Percentiles rank a stretch among this genome's conserved stretches.
Evolutionary conservation across 352 stramenopile genomes (phyloP).

Genomic region (Phytophthora rubi): DNA sequence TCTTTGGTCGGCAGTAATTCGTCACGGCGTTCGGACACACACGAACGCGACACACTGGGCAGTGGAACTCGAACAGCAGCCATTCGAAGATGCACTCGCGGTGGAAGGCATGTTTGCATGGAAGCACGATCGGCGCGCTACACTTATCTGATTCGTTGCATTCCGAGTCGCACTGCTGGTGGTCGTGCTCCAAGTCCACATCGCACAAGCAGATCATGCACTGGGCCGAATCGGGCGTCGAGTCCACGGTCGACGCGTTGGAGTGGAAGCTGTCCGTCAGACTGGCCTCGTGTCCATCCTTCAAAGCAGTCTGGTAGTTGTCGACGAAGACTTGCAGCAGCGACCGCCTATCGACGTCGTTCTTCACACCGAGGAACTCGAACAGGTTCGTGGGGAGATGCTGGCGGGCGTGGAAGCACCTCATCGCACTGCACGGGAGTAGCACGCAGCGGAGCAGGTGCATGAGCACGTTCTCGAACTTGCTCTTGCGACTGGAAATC

Average conservation of each 20-base stretch:
- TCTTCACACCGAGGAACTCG: slow-evolving; percentile 62
- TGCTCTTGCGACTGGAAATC: slow-evolving; percentile 53
- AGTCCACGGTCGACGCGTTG: slow-evolving; percentile 45
- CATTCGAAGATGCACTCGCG: slow-evolving; percentile 79
- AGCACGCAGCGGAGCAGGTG: slow-evolving; percentile 72
- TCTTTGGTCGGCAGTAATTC: slow-evolving; percentile 66
- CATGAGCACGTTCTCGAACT: slow-evolving; percentile 70
- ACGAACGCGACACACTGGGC: slow-evolving; percentile 64
- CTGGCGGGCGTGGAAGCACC: slow-evolving; percentile 58
- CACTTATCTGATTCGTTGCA: slow-evolving; percentile 3
- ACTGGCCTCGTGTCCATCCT: slow-evolving; percentile 21
- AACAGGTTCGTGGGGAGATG: slow-evolving; percentile 61
- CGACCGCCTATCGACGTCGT: slow-evolving; percentile 57
- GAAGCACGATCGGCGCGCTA: slow-evolving; percentile 46
- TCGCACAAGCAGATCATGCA: slow-evolving; percentile 65
- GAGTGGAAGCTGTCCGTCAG: slow-evolving; percentile 45
- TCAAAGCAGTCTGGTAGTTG: slow-evolving; percentile 46
- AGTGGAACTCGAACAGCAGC: slow-evolving; percentile 77
- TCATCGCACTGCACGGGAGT: slow-evolving; percentile 73
- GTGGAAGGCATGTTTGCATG: slow-evolving; percentile 75
- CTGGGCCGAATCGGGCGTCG: slow-evolving; percentile 37
- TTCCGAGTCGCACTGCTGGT: slow-evolving; percentile 29
- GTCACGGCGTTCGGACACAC: slow-evolving; percentile 59
- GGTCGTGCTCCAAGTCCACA: slow-evolving; percentile 41
- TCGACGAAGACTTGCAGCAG: slow-evolving; percentile 77